Base-by-base conservation (phyloP, 495 filamentous ascomycete genomes). In the Daldinia decipiens region DNA sequence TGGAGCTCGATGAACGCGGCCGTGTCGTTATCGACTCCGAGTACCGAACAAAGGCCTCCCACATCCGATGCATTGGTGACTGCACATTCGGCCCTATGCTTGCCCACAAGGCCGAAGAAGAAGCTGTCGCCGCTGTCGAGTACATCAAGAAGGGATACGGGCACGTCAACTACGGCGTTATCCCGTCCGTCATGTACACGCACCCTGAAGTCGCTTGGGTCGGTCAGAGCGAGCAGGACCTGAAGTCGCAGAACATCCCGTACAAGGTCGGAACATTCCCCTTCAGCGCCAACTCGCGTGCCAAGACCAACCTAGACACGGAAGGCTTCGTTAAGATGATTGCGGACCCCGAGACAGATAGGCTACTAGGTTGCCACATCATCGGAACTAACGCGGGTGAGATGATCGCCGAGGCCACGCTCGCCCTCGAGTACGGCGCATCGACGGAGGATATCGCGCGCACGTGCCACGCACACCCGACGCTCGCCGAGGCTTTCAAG, bases 101-200 rank as follows among this genome's bases (percentile, higher is more conserved):
- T 75, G 95, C 95, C 56, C 95, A 99, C 87, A 99, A 99, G 87
- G 95, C 96, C 45, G 95, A 99, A 84, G 95, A 99, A 84, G 95
- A 99, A 84, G 95, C 85, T 60, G 94, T 98, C 54, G 95, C 95
- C 12, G 94, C 88, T 43, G 86, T 98, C 45, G 95, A 99, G 82
- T 98, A 93, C 87, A 93, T 99, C 82, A 93, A 91, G 82, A 98
- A 97, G 85, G 93, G 93, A 68, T 91, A 95, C 82, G 95, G 95
- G 38, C 95, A 99, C 82, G 95, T 99, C 79, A 99, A 99, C 90
- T 99, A 99, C 86, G 92, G 89, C 78, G 93, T 91, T 82, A 99
- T 99, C 79, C 95, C 95, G 68, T 93, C 91, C 51, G 95, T 99
- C 82, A 99, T 99, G 95, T 99, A 99, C 87, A 98, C 95, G 17